These are phyloP conservation scores for Scheffersomyces lignicola DNA, from an alignment of 1,139 yeast genomes.

Conservation along the genomic window DNA sequence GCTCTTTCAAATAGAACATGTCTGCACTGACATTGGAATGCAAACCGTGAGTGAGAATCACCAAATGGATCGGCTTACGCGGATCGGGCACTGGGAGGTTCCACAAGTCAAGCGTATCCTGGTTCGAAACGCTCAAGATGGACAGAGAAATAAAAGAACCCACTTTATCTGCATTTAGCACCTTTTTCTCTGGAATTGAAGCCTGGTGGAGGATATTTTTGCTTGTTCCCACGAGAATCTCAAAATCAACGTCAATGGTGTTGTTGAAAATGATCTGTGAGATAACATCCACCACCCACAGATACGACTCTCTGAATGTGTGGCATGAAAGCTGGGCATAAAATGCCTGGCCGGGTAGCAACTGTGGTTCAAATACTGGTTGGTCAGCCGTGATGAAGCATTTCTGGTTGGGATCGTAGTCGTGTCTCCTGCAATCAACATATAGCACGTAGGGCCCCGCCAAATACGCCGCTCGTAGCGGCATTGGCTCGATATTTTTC, in stretches of 20 bases:
- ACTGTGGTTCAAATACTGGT: conserved; percentile 67
- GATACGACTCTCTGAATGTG: conserved; percentile 41
- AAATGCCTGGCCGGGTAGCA: conserved; percentile 61
- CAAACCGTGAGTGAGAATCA: conserved; percentile 84
- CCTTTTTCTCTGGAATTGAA: conserved; percentile 25
- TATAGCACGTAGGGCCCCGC: conserved; percentile 91
- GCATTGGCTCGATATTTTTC: conserved; percentile 69
- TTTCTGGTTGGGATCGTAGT: conserved; percentile 55
- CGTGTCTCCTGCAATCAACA: conserved; percentile 72
- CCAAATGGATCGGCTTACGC: conserved; percentile 62
- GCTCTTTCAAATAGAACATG: conserved; percentile 82
- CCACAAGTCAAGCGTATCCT: conserved; percentile 78
- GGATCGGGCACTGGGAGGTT: conserved; percentile 49
- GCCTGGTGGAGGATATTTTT: conserved; percentile 44
- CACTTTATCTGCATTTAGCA: conserved; percentile 28
- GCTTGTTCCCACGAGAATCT: conserved; percentile 58
- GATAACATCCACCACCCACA: conserved; percentile 84
- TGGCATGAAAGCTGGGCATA: conserved; percentile 47
- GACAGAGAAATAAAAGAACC: conserved; percentile 27
- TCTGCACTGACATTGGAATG: conserved; percentile 91
- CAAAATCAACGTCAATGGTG: conserved; percentile 69
- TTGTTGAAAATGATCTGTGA: conserved; percentile 81
- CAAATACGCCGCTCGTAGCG: conserved; percentile 83
- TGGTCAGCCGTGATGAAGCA: conserved; percentile 69
- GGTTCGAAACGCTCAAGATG: conserved; percentile 41